Evolutionary conservation across 345 rosid genomes (phyloP).

Genomic region (Litchi chinensis): DNA sequence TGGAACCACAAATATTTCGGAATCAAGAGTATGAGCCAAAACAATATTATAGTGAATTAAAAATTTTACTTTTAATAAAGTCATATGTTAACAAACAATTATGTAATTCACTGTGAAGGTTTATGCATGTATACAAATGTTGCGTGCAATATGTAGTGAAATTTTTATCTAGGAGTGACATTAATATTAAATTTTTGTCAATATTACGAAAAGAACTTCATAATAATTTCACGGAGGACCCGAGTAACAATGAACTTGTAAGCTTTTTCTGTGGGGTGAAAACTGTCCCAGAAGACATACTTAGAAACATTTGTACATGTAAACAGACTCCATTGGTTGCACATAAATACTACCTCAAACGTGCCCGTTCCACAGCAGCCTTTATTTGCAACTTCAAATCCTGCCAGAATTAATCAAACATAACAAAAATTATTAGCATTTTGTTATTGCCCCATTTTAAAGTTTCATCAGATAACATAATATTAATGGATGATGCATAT

Average conservation of each 20-base stretch:
- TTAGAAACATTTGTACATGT: constrained; percentile 29
- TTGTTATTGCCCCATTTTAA: not conserved
- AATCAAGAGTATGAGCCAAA: too few relatives aligned
- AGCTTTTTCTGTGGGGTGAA: constrained; percentile 43
- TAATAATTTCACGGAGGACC: not conserved
- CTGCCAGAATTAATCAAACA: constrained; percentile 21
- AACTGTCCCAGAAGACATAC: constrained; percentile 50
- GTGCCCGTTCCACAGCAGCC: constrained; percentile 54
- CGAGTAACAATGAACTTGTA: constrained; percentile 23
- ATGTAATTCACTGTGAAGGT: too few relatives aligned
- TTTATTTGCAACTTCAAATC: constrained; percentile 37
- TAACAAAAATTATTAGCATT: not conserved
- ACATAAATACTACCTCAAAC: constrained; percentile 31
- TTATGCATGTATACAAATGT: too few relatives aligned
- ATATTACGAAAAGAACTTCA: too few relatives aligned
- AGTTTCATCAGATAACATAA: not conserved
- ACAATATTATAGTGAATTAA: too few relatives aligned
- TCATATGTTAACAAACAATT: too few relatives aligned
- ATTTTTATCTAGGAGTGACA: too few relatives aligned
- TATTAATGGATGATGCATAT: too few relatives aligned
- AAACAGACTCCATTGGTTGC: constrained; percentile 18
- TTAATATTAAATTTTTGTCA: too few relatives aligned
- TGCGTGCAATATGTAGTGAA: too few relatives aligned
- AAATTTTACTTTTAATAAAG: too few relatives aligned
- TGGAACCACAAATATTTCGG: too few relatives aligned